Percentiles rank a stretch among this genome's conserved stretches.
phyloP scores from a whole-genome alignment of 2,329 filamentous ascomycete genomes.

The Penicillium sp. region DNA sequence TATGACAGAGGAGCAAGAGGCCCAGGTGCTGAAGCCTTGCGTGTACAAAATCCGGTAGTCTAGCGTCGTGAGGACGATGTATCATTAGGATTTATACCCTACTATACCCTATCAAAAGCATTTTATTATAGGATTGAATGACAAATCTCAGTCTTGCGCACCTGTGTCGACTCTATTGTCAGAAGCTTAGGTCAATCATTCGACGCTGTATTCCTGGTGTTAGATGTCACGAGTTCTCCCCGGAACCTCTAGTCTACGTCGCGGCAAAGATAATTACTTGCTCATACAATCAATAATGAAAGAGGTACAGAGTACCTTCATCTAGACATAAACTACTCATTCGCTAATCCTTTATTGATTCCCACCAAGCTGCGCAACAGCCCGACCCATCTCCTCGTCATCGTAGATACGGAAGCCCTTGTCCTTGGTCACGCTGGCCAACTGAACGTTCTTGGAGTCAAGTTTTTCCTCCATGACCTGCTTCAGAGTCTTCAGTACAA shows the following conservation, averaged over 20 bases:
- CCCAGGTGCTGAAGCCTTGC: slow-evolving; percentile 84
- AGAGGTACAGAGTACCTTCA: background rate
- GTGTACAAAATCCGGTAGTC: slow-evolving; percentile 83
- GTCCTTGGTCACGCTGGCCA: slow-evolving; percentile 96
- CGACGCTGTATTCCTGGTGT: background rate
- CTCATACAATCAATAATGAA: background rate
- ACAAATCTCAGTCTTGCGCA: background rate
- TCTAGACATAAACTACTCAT: slow-evolving; percentile 3
- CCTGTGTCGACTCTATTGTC: background rate
- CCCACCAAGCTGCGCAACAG: slow-evolving; percentile 68
- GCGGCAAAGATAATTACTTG: background rate
- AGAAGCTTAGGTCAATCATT: background rate
- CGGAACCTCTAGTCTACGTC: background rate
- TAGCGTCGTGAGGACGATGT: background rate
- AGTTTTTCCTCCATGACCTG: slow-evolving; percentile 99
- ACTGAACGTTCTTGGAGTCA: slow-evolving; percentile 96
- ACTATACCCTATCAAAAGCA: background rate
- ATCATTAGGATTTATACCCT: background rate
- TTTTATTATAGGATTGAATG: background rate
- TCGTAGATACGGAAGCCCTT: slow-evolving; percentile 98
- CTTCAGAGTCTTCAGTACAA: slow-evolving; percentile 96
- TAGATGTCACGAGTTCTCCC: background rate
- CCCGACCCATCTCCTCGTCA: slow-evolving; percentile 92
- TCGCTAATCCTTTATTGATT: slow-evolving; percentile 38
- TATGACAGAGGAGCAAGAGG: slow-evolving; percentile 58